phyloP scores from a whole-genome alignment of 108 stramenopile species.

The Nannochloropsis salina region DNA sequence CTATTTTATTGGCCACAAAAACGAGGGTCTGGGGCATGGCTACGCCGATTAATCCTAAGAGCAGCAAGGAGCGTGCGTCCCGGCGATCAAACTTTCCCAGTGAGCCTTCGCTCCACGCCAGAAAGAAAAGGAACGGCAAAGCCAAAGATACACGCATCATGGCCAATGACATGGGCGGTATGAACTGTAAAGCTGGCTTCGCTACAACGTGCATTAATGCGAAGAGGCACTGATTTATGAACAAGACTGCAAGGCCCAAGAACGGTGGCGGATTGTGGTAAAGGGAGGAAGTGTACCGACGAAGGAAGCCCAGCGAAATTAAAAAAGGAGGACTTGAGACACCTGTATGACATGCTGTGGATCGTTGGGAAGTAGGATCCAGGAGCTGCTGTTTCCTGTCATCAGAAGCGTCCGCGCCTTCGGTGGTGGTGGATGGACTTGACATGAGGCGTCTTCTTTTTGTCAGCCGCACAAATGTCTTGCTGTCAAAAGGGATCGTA shows the following conservation, averaged over 20 bases:
- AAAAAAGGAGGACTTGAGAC: no score
- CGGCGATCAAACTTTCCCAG: neutral
- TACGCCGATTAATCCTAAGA: neutral
- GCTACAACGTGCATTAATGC: neutral
- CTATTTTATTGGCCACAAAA: neutral
- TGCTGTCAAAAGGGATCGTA: no score
- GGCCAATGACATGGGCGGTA: neutral
- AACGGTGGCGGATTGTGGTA: no score
- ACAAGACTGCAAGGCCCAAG: neutral
- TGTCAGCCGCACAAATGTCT: no score
- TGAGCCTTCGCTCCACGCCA: neutral
- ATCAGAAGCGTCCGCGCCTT: no score
- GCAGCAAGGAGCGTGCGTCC: neutral
- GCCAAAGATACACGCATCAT: conserved; percentile 1
- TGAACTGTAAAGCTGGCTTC: neutral
- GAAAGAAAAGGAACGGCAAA: neutral
- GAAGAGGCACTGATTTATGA: neutral
- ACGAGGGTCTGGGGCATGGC: neutral
- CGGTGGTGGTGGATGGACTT: no score
- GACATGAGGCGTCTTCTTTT: no score
- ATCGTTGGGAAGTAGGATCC: no score
- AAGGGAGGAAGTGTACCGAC: no score
- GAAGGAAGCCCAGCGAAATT: no score
- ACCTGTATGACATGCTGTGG: no score
- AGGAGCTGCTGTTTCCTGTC: no score